Evolutionary conservation across 2,329 filamentous ascomycete genomes (phyloP).

Genomic region (Zasmidium citrigriseum): DNA sequence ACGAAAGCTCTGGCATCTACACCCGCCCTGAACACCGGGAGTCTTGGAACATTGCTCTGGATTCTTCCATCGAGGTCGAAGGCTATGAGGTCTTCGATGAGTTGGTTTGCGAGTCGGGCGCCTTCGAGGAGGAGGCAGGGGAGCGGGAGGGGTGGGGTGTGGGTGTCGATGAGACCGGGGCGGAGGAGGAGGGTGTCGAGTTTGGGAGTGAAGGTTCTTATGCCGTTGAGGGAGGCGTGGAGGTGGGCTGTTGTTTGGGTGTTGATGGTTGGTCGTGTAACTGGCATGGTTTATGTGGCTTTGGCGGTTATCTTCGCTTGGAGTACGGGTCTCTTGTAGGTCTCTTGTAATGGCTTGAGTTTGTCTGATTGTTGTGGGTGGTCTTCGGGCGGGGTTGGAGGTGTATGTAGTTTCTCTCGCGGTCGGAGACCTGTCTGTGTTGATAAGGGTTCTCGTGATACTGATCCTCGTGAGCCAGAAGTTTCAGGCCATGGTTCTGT

Average conservation of each 20-base stretch:
- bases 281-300: neutral
- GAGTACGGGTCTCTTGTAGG: too few relatives aligned
- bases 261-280: neutral
- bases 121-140: neutral
- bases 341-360: too few relatives aligned
- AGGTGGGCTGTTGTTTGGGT: neutral
- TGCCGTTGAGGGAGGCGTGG: neutral
- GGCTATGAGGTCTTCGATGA: constrained; percentile 4
- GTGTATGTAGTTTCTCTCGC: too few relatives aligned
- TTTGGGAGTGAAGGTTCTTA: neutral
- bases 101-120: constrained; percentile 1
- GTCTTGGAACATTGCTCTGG: neutral
- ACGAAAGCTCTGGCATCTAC: constrained; percentile 1
- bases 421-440: too few relatives aligned
- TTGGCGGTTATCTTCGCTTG: neutral
- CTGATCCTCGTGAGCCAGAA: too few relatives aligned
- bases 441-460: too few relatives aligned
- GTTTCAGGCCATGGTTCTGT: too few relatives aligned
- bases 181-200: neutral
- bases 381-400: too few relatives aligned
- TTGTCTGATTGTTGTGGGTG: too few relatives aligned
- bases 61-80: neutral
- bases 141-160: neutral
- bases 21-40: neutral
- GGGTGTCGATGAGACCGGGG: neutral